A percentile compares a stretch with the other conserved stretches of the same genome.
Conservation (phyloP, 164 flowering plant genomes). For the Piper betle region DNA sequence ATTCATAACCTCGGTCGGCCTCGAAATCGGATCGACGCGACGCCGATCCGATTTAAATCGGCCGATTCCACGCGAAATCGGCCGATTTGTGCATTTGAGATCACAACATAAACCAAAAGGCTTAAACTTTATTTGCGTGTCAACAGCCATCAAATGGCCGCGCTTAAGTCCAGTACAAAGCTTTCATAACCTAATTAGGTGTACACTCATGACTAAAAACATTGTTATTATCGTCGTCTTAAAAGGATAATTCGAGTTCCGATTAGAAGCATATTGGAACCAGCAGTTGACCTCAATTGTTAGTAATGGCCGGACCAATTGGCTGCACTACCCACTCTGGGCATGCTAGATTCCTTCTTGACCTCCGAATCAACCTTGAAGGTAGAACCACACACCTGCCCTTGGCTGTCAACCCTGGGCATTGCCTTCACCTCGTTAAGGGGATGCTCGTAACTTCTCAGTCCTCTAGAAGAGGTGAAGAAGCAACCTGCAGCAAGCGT, state of each 20-base stretch:
- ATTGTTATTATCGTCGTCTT: not conserved
- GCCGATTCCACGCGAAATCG: too few relatives aligned
- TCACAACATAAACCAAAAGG: too few relatives aligned
- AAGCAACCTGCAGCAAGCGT: conserved; percentile 52
- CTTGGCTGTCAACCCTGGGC: conserved; percentile 90
- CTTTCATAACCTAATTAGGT: too few relatives aligned
- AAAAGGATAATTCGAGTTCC: too few relatives aligned
- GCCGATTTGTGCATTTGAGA: too few relatives aligned
- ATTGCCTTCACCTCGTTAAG: conserved; percentile 76
- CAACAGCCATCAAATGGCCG: too few relatives aligned
- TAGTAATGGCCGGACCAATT: conserved; percentile 75
- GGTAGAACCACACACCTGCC: conserved; percentile 77
- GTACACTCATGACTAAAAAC: not conserved
- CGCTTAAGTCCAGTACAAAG: too few relatives aligned
- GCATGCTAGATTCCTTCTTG: conserved; percentile 59
- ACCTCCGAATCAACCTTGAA: conserved; percentile 72
- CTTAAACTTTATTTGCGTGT: too few relatives aligned
- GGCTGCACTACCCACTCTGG: conserved; percentile 88
- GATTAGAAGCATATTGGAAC: not conserved
- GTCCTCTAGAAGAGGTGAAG: conserved; percentile 74
- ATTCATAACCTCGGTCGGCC: too few relatives aligned
- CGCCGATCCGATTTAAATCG: too few relatives aligned
- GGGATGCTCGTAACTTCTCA: conserved; percentile 87
- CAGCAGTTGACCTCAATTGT: not conserved
- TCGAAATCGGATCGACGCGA: too few relatives aligned